Percentiles rank a stretch among this genome's conserved stretches.
Conservation (phyloP, 257 asterid genomes). For the Solanum sejunctum region DNA sequence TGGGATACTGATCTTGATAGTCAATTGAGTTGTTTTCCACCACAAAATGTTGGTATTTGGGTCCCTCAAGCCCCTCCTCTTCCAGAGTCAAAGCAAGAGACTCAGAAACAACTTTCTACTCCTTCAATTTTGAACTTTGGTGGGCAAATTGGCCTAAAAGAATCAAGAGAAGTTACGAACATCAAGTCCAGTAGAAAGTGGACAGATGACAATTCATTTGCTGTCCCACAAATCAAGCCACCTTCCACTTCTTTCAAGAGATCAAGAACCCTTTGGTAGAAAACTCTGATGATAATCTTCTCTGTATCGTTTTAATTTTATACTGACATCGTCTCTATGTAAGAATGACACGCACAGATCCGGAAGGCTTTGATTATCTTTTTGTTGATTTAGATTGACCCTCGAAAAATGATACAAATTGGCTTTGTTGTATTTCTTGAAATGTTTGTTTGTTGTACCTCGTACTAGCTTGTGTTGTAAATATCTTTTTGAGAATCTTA, state of each 20-base stretch:
- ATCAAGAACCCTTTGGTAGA: slow-evolving; percentile 28
- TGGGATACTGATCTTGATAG: slow-evolving; percentile 29
- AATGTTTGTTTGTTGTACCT: background rate
- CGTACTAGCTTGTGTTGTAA: background rate
- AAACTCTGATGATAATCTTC: background rate
- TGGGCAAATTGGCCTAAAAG: slow-evolving; percentile 15
- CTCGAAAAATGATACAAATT: background rate
- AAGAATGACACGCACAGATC: background rate
- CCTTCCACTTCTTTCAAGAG: slow-evolving; percentile 24
- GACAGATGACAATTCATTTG: slow-evolving; percentile 29
- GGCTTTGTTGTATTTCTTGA: background rate
- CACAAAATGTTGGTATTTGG: slow-evolving; percentile 40
- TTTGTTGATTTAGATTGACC: too few relatives aligned
- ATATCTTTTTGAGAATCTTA: background rate
- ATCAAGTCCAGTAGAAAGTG: slow-evolving; percentile 21
- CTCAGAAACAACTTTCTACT: slow-evolving; percentile 9
- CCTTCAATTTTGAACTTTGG: slow-evolving; percentile 13
- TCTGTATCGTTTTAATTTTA: background rate
- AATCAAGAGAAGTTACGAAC: slow-evolving; percentile 11
- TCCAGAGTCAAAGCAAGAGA: background rate
- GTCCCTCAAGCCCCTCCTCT: slow-evolving; percentile 33
- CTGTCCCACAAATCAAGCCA: slow-evolving; percentile 49
- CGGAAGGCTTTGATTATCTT: background rate
- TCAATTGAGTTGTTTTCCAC: slow-evolving; percentile 9
- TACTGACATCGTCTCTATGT: background rate